Evolutionary conservation across 805 yeast species (phyloP), one percentile per base, ranked within the genome.

Genomic region (Candida michaelii): DNA sequence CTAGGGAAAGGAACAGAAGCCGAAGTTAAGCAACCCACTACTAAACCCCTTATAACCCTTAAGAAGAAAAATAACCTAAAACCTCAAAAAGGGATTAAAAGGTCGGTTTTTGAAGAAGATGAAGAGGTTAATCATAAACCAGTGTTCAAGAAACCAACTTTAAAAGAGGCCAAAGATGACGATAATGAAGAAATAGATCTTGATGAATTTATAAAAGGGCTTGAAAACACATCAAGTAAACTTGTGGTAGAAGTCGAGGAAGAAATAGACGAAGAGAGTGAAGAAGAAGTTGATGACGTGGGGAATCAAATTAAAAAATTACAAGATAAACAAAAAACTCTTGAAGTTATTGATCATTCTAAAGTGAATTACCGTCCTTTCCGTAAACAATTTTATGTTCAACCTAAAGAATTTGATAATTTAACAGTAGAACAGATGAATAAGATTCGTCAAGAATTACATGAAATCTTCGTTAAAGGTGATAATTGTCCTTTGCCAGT

Each of bases 381-480:
- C 51, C 58, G 76, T 13, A 86, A 81, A 56, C 50, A 62, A 8
- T 84, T 89, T 52, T 88, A 85, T 55, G 60, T 63, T 1, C 88
- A 82, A 48, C 77, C 85, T 1, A 72, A 66, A 3, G 83, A 82
- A 30, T 51, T 83, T 4, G 59, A 62, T 7, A 49, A 58, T 0
- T 57, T 85, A 41, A 63, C 80, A 0, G 66, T 64, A 0, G 79
- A 74, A 29, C 89, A 86, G 38, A 80, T 83, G 1, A 72, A 71
- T 1, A 71, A 69, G 5, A 54, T 83, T 5, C 60, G 93, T 36
- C 51, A 73, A 12, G 56, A 55, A 9, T 54, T 80, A 32, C 89
- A 82, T 46, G 83, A 84, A n/a, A 81, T 89, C 24, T 76, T 76
- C 37, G 79, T 87, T 2, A 62, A 77, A 38, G 95, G 95, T 0